A percentile compares a stretch with the other conserved stretches of the same genome.
Conservation (phyloP, 495 filamentous ascomycete species). For the Podospora tetraspora region DNA sequence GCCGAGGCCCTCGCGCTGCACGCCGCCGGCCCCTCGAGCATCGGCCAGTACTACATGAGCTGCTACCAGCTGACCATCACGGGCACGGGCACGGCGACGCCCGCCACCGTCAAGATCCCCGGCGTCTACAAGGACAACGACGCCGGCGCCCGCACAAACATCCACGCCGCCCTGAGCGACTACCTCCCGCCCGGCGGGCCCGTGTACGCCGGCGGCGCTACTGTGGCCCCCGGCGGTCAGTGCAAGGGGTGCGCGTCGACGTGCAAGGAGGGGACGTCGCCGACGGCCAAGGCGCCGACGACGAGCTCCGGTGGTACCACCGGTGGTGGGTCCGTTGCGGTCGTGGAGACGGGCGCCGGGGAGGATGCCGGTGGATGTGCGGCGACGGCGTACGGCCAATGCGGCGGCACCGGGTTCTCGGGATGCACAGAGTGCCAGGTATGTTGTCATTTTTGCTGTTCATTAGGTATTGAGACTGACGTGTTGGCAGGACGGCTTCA, state of each 20-base stretch:
- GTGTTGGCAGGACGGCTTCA: conserved; percentile 17
- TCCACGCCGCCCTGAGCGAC: conserved; percentile 34
- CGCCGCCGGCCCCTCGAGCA: conserved; percentile 32
- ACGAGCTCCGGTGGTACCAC: neutral
- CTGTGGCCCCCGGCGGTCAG: conserved; percentile 25
- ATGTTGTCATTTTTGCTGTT: conserved; percentile 14
- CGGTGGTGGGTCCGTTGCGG: conserved; percentile 7
- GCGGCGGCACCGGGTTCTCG: conserved; percentile 39
- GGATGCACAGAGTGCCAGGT: conserved; percentile 39
- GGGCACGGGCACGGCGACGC: conserved; percentile 30
- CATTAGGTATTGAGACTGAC: neutral
- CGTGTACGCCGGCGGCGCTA: conserved; percentile 36
- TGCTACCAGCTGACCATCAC: conserved; percentile 45
- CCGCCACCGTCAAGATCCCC: conserved; percentile 40
- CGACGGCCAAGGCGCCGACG: conserved; percentile 8
- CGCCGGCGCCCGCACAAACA: conserved; percentile 48
- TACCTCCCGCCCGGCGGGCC: conserved; percentile 40
- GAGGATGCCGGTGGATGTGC: conserved; percentile 23
- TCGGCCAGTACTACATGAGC: conserved; percentile 47
- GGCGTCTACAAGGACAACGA: conserved; percentile 45
- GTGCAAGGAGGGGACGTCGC: conserved; percentile 35
- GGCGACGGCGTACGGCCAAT: conserved; percentile 38
- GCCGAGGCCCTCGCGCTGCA: conserved; percentile 50
- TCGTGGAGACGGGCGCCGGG: conserved; percentile 1
- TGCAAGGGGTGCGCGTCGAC: conserved; percentile 39